Evolutionary conservation across 352 stramenopile species (phyloP).

Genomic region (Globisporangium parvum): DNA sequence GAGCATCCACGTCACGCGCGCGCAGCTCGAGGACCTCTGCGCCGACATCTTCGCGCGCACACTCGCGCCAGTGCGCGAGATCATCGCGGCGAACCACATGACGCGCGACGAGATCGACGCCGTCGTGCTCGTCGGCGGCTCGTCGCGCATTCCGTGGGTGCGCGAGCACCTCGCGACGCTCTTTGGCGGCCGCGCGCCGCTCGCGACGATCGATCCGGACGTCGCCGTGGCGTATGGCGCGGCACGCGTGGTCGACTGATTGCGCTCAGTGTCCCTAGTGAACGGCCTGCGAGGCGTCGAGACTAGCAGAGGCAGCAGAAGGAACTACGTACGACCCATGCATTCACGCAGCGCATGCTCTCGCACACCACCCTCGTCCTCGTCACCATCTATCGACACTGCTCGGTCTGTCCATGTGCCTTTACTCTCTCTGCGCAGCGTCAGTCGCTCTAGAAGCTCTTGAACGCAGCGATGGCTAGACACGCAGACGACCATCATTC

Average conservation of each 20-base stretch:
- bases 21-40: constrained; percentile 45
- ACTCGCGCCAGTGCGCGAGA: constrained; percentile 42
- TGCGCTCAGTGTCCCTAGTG: too few relatives aligned
- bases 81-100: constrained; percentile 59
- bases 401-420: background rate
- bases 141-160: constrained; percentile 91
- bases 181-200: constrained; percentile 40
- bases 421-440: background rate
- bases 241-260: constrained; percentile 45
- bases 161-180: constrained; percentile 30
- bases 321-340: too few relatives aligned
- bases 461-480: constrained; percentile 26
- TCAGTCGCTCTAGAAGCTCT: constrained; percentile 15
- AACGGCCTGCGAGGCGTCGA: background rate
- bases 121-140: constrained; percentile 93
- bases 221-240: constrained; percentile 62
- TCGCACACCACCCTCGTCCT: too few relatives aligned
- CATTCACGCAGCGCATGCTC: too few relatives aligned
- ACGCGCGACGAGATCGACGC: constrained; percentile 85
- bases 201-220: constrained; percentile 58
- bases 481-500: too few relatives aligned
- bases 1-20: constrained; percentile 28
- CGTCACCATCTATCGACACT: too few relatives aligned
- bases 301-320: too few relatives aligned
- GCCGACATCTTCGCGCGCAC: constrained; percentile 41